Base-by-base conservation (phyloP, 331 rosid species). In the Telfairia occidentalis region DNA sequence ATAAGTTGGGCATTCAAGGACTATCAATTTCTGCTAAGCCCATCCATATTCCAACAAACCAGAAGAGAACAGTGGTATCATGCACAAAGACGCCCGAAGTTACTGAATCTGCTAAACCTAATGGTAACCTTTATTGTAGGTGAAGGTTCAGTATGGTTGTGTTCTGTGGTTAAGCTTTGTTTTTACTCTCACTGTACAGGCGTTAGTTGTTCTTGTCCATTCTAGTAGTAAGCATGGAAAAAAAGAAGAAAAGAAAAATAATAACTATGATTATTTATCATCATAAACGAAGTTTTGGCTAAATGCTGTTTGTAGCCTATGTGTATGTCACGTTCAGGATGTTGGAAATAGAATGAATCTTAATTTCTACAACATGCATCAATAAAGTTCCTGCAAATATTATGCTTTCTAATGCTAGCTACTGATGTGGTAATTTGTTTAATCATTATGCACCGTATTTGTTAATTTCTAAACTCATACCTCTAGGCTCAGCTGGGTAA, bases 41-140 rank as follows among this genome's bases (percentile, higher is more conserved):
- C 74, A 40, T 76, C 45, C 74, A 69, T 78, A 81, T 79, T 71
- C 75, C 73, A 30, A 77, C 63, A 75, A 88, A 64, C 84, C 82
- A 78, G 79, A 92, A 78, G 81, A 85, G 76, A 60, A 61, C 83
- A 24, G 71, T 63, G 45, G 82, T 87, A 46, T 81, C 88, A 30
- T 88, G 94, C 83, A 79, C 80, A 73, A 89, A 95, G 82, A 49
- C 91, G 74, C 78, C 91, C 16, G 97, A 92, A 60, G 82, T 88
- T 65, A 40, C 82, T 70, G 84, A 81, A 78, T 54, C 82, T 72
- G 74, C 83, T 45, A 85, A 85, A 37, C 84, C 92, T 34, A 83
- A 83, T 37, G 97, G 99, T 95, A 67, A 74, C 79, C 67, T 82
- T 78, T 40, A 71, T 76, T 74, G 42, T 52, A 6, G 71, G 76